Conservation (phyloP, 257 asterid species). For the Petunia axillaris region DNA sequence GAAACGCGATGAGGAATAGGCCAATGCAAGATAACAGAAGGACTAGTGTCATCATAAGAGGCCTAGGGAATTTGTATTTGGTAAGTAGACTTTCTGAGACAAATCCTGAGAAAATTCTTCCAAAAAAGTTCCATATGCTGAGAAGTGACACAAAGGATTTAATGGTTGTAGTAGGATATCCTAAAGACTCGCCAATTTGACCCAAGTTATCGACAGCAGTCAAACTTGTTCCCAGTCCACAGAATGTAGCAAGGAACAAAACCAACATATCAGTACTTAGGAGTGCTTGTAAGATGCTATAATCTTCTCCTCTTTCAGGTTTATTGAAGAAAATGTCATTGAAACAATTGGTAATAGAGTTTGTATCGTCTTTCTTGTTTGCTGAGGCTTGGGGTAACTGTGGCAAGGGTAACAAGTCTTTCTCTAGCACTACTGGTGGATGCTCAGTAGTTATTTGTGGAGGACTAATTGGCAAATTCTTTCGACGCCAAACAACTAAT, state of each 20-base stretch:
- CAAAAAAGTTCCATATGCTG: conserved; percentile 82
- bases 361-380: not conserved
- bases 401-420: not conserved
- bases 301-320: conserved; percentile 78
- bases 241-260: conserved; percentile 64
- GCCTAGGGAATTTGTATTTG: conserved; percentile 63
- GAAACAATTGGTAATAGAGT: conserved; percentile 33
- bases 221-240: conserved; percentile 75
- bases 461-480: conserved; percentile 16
- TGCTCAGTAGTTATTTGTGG: conserved; percentile 34
- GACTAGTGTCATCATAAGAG: conserved; percentile 75
- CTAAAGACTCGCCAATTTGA: conserved; percentile 73
- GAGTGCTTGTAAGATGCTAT: conserved; percentile 69
- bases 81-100: conserved; percentile 59
- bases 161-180: conserved; percentile 68
- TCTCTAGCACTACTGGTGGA: conserved; percentile 13
- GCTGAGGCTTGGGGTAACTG: not conserved
- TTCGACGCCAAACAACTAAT: conserved; percentile 35
- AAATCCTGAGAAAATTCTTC: conserved; percentile 74
- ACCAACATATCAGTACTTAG: conserved; percentile 64
- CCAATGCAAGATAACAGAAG: conserved; percentile 65
- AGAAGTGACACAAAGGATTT: conserved; percentile 67
- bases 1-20: conserved; percentile 66
- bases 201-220: conserved; percentile 84
- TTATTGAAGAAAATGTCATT: conserved; percentile 47